Conservation (phyloP, 2,329 filamentous ascomycete species). For the Colletotrichum zoysiae region DNA sequence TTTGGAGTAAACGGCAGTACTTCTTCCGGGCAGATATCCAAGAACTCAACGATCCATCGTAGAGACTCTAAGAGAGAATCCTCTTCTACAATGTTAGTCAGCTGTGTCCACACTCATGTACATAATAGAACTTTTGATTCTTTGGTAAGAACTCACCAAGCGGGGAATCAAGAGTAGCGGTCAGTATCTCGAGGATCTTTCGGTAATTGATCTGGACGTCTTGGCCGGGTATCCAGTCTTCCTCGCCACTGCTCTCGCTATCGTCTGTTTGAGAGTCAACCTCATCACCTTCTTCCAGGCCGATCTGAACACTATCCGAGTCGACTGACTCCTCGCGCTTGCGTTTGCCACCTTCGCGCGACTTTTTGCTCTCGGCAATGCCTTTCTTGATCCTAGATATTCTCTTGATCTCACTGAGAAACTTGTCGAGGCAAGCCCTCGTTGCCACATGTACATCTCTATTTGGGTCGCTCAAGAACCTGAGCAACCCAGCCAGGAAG, state of each 20-base stretch:
- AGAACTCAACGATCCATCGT: constrained; percentile 95
- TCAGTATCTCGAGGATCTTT: constrained; percentile 91
- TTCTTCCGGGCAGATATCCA: constrained; percentile 97
- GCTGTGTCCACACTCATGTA: background rate
- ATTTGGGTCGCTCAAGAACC: constrained; percentile 92
- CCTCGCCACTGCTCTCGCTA: constrained; percentile 76
- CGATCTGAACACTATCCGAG: constrained; percentile 69
- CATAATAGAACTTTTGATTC: background rate
- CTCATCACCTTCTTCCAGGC: constrained; percentile 71
- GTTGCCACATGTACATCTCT: constrained; percentile 95
- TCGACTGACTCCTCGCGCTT: constrained; percentile 80
- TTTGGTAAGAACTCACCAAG: constrained; percentile 66
- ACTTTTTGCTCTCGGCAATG: constrained; percentile 86
- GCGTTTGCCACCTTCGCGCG: constrained; percentile 73
- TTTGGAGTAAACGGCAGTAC: constrained; percentile 95
- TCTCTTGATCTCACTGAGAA: constrained; percentile 92
- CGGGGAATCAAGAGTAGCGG: constrained; percentile 87
- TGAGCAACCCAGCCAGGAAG: constrained; percentile 89
- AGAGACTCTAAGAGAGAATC: constrained; percentile 92
- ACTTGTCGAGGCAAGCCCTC: constrained; percentile 88
- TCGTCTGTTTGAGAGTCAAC: constrained; percentile 69
- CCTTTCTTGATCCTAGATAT: constrained; percentile 94
- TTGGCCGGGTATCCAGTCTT: constrained; percentile 97
- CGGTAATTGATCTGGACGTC: constrained; percentile 95
- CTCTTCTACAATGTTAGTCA: constrained; percentile 72